Evolutionary conservation across 192 early-diverging fungal genomes (phyloP).

Genomic region (Podila epicladia): DNA sequence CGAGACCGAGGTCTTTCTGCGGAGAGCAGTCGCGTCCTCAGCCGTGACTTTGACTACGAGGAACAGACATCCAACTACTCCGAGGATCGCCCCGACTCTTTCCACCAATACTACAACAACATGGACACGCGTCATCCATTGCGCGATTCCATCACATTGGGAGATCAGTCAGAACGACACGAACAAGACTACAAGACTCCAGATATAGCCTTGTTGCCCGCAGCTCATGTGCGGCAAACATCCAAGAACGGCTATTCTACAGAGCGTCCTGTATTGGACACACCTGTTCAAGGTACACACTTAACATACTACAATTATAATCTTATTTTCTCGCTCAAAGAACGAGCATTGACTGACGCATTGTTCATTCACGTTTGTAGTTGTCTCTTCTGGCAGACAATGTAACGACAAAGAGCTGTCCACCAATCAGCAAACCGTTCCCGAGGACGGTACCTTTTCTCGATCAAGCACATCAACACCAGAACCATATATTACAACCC

Average conservation of each 20-base stretch:
- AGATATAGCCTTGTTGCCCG: not conserved
- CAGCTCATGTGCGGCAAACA: not conserved
- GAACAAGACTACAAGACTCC: not conserved
- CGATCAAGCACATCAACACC: not conserved
- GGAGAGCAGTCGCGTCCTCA: conserved; percentile 33
- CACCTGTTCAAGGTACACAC: not conserved
- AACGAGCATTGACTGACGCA: too few species aligned
- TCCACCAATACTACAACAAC: conserved; percentile 20
- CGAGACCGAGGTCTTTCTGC: conserved; percentile 23
- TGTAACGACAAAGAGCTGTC: too few species aligned
- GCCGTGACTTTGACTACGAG: conserved; percentile 24
- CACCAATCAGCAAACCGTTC: too few species aligned
- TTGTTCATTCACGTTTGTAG: too few species aligned
- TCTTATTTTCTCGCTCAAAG: too few species aligned
- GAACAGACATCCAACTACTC: conserved; percentile 5
- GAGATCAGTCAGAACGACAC: too few species aligned
- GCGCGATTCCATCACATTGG: not conserved
- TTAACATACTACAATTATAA: too few species aligned
- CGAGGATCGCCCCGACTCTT: conserved; percentile 12
- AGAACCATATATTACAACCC: conserved; percentile 1
- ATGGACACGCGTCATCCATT: conserved; percentile 7
- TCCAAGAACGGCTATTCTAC: not conserved
- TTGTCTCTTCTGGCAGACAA: too few species aligned
- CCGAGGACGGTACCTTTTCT: not conserved
- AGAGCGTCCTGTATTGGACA: not conserved